Base-by-base conservation (phyloP, 805 yeast genomes). In the Candida methanosorbosa region DNA sequence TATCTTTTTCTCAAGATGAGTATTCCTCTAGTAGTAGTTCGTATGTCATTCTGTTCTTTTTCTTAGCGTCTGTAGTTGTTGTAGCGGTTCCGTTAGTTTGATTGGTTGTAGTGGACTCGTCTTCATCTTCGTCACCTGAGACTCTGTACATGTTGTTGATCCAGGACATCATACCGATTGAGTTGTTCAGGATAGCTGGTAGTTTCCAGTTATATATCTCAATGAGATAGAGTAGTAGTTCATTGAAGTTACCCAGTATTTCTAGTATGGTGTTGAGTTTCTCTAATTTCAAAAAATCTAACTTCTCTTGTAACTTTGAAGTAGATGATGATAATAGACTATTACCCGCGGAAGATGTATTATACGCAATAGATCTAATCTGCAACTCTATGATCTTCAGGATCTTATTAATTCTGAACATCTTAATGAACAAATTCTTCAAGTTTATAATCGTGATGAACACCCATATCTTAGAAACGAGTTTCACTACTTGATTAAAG, bases 121-220 rank as follows among this genome's bases (percentile, higher is more conserved):
- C 28, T 29, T 34, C 25, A 11, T 34, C 23, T 13, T 34, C 36
- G 4, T 42, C 42, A 18, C 42, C 38, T 32, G 54, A 46, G 14
- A 50, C 36, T 29, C 61, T 36, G 35, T 54, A 54, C 2, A 56
- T 30, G 31, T 52, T 46, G 19, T 50, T 41, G 0, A 52, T 29
- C 62, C 62, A 56, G 29, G 58, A 51, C 2, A 54, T 34, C 16
- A 48, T 24, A 18, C 49, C 50, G 25, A 54, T 43, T 16, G 49
- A 18, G 25, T 40, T 44, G 25, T 34, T 39, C 13, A 52, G 12
- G 24, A 43, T 11, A 17, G 36, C 39, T 3, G 59, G 56, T 13
- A 56, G 30, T 30, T 37, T 41, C 15, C 50, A 32, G 8, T 34
- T 39, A 25, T 37, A 42, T 7, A 54, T 42, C 15, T 57, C 37